These are phyloP conservation scores for Lathyrus tuberosus DNA, from an alignment of 306 rosid genomes.

Conservation along the genomic window DNA sequence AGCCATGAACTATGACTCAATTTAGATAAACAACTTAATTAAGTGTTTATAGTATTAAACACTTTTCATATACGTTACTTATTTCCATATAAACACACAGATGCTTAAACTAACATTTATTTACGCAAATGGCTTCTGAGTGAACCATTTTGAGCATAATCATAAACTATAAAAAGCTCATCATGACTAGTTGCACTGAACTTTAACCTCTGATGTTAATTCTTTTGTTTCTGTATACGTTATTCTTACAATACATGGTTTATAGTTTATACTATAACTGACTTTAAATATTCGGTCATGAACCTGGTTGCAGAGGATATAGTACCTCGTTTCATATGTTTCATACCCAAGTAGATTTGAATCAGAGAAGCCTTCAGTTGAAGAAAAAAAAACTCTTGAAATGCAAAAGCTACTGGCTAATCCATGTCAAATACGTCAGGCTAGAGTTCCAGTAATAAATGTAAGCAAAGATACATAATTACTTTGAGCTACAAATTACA, in stretches of 20 bases:
- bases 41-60: background rate
- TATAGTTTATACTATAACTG: slow-evolving; percentile 4
- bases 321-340: slow-evolving; percentile 87
- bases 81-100: background rate
- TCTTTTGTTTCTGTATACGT: slow-evolving; percentile 78
- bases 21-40: background rate
- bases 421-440: slow-evolving; percentile 66
- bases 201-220: slow-evolving; percentile 86
- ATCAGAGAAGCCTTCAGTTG: slow-evolving; percentile 85
- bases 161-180: slow-evolving; percentile 82
- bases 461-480: background rate
- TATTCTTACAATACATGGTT: slow-evolving; percentile 63
- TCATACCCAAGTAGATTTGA: slow-evolving; percentile 90
- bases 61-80: background rate
- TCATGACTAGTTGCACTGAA: slow-evolving; percentile 86
- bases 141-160: slow-evolving; percentile 94
- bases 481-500: slow-evolving; percentile 41
- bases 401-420: slow-evolving; percentile 75
- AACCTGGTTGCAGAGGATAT: slow-evolving; percentile 84
- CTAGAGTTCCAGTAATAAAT: slow-evolving; percentile 50
- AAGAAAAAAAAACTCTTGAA: slow-evolving; percentile 67
- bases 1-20: slow-evolving; percentile 9
- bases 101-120: slow-evolving; percentile 69
- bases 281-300: slow-evolving; percentile 31
- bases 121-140: slow-evolving; percentile 88